phyloP scores from a whole-genome alignment of 2,329 filamentous ascomycete species.

The Herpotrichia juniperi region DNA sequence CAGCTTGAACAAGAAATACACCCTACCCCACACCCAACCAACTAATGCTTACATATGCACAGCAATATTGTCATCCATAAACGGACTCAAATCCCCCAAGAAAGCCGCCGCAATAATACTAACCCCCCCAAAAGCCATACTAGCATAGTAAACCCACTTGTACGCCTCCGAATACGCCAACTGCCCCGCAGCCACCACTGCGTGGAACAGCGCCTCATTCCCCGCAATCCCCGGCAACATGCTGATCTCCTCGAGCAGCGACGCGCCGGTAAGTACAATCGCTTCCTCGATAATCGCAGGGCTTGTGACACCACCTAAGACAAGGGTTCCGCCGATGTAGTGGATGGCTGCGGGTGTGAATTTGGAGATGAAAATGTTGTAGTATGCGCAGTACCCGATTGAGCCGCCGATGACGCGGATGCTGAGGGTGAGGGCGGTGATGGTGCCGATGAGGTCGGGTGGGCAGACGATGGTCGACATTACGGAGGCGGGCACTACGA shows the following conservation, averaged over 20 bases:
- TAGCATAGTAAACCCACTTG: conserved; percentile 66
- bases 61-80: conserved; percentile 32
- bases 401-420: conserved; percentile 71
- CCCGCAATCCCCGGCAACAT: conserved; percentile 55
- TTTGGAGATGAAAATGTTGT: conserved; percentile 42
- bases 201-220: conserved; percentile 36
- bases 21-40: not conserved
- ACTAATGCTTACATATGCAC: conserved; percentile 11
- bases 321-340: conserved; percentile 50
- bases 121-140: conserved; percentile 65
- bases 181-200: conserved; percentile 61
- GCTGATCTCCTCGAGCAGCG: conserved; percentile 55
- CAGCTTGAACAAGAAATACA: no score
- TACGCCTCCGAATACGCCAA: conserved; percentile 65
- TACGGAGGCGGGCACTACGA: conserved; percentile 70
- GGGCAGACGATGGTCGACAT: conserved; percentile 73
- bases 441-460: conserved; percentile 71
- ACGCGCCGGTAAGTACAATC: conserved; percentile 48
- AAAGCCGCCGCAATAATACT: conserved; percentile 63
- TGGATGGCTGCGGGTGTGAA: conserved; percentile 29
- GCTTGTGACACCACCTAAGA: conserved; percentile 56
- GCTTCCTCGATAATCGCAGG: conserved; percentile 57
- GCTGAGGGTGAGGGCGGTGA: conserved; percentile 69
- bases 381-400: conserved; percentile 64
- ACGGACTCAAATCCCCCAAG: conserved; percentile 61